Evolutionary conservation across 495 filamentous ascomycete genomes (phyloP).

Genomic region (Penicillium maclennaniae): DNA sequence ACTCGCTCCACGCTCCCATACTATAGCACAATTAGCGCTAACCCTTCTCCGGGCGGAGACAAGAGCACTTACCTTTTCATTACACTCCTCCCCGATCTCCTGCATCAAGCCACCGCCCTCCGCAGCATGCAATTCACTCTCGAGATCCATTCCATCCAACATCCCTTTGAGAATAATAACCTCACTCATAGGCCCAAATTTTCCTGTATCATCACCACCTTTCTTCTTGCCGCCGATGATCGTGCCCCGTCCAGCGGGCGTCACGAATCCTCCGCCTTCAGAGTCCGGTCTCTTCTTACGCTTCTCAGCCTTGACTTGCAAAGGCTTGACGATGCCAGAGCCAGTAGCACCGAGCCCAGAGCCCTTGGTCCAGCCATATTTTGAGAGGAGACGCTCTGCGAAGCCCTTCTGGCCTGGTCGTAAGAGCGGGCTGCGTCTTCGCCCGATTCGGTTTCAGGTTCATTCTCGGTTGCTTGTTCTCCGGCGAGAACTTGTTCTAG

Average conservation of each 20-base stretch:
- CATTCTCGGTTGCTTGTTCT: conserved; percentile 43
- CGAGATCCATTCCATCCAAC: conserved; percentile 75
- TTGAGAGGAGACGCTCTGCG: conserved; percentile 79
- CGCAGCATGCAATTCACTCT: conserved; percentile 56
- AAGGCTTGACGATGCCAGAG: conserved; percentile 75
- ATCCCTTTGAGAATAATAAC: conserved; percentile 78
- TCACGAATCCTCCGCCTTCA: conserved; percentile 74
- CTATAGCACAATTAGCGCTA: conserved; percentile 25
- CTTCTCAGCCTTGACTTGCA: conserved; percentile 81
- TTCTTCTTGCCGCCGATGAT: conserved; percentile 67
- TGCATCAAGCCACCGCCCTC: conserved; percentile 71
- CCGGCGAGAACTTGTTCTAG: conserved; percentile 49
- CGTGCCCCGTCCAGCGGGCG: conserved; percentile 65
- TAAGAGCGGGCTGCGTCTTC: conserved; percentile 55
- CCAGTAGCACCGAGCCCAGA: conserved; percentile 76
- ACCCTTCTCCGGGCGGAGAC: conserved; percentile 6
- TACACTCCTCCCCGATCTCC: conserved; percentile 92
- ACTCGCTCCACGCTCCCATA: conserved; percentile 87
- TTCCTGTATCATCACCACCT: conserved; percentile 48
- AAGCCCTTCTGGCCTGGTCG: conserved; percentile 81
- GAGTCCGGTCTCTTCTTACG: conserved; percentile 71
- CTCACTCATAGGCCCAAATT: conserved; percentile 71
- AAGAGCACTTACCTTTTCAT: conserved; percentile 55
- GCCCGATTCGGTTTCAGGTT: conserved; percentile 40
- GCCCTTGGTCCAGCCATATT: conserved; percentile 90